Percentiles rank a stretch among this genome's conserved stretches.
Evolutionary conservation across 805 yeast genomes (phyloP).

Genomic region (Jamesozyma hellenica): DNA sequence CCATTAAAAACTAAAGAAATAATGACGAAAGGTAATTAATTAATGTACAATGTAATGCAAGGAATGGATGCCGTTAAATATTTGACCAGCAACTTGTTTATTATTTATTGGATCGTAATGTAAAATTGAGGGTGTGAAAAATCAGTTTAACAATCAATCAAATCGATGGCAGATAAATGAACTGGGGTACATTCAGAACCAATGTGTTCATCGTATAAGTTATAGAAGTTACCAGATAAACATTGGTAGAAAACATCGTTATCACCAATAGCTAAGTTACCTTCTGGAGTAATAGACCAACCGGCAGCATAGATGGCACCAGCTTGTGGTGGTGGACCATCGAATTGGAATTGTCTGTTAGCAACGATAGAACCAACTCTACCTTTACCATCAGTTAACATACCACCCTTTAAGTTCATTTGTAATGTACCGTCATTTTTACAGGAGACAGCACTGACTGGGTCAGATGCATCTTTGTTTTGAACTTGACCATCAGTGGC

Average conservation of each 20-base stretch:
- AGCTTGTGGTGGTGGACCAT: slow-evolving; percentile 81
- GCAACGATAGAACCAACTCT: slow-evolving; percentile 75
- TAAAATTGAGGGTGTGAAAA: background rate
- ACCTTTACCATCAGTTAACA: slow-evolving; percentile 49
- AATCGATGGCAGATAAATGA: slow-evolving; percentile 47
- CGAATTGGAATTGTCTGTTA: slow-evolving; percentile 78
- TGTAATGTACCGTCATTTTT: slow-evolving; percentile 40
- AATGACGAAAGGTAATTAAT: background rate
- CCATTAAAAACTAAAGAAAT: background rate
- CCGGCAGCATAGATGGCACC: slow-evolving; percentile 66
- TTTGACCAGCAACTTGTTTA: too few relatives aligned
- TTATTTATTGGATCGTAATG: background rate
- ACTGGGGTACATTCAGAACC: slow-evolving; percentile 57
- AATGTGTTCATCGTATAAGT: slow-evolving; percentile 48
- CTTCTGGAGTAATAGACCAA: slow-evolving; percentile 46
- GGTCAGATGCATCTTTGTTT: slow-evolving; percentile 31
- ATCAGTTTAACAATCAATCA: slow-evolving; percentile 40
- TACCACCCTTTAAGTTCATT: slow-evolving; percentile 41
- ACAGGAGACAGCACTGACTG: slow-evolving; percentile 36
- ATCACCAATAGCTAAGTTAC: slow-evolving; percentile 49
- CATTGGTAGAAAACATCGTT: slow-evolving; percentile 53
- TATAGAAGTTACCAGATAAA: slow-evolving; percentile 57
- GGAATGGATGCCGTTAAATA: slow-evolving; percentile 2
- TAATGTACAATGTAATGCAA: slow-evolving; percentile 3
- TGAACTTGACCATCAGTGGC: slow-evolving; percentile 13